Conservation (phyloP, 2,329 filamentous ascomycete genomes). For the Ploettnerulaceae sp. region DNA sequence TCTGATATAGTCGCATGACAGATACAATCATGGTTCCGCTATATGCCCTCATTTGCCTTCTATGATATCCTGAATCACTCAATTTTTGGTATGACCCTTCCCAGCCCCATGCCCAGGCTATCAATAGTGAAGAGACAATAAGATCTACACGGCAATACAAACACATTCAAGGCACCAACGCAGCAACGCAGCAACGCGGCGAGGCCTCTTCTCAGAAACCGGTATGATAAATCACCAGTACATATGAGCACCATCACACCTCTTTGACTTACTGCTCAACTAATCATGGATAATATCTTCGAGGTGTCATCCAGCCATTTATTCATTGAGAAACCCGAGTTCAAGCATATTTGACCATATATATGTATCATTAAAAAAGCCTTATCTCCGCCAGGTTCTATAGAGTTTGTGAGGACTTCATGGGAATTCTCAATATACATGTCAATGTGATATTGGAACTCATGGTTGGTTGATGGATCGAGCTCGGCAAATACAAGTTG, state of each 20-base stretch:
- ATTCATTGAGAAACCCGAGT: constrained; percentile 43
- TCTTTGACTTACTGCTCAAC: background rate
- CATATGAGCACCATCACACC: too few relatives aligned
- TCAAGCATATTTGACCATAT: constrained; percentile 46
- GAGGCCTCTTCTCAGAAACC: constrained; percentile 60
- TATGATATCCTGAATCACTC: constrained; percentile 64
- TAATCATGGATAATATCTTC: constrained; percentile 38
- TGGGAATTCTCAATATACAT: too few relatives aligned
- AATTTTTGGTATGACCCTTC: constrained; percentile 51
- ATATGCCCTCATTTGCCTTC: constrained; percentile 58
- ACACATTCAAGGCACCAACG: constrained; percentile 57
- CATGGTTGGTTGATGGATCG: too few relatives aligned
- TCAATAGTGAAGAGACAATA: too few relatives aligned
- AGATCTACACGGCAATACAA: constrained; percentile 60
- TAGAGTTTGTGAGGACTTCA: too few relatives aligned
- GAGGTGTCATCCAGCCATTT: constrained; percentile 47
- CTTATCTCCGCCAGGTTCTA: too few relatives aligned
- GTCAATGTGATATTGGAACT: too few relatives aligned
- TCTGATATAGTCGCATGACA: too few relatives aligned
- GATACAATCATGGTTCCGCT: constrained; percentile 64
- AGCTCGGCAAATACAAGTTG: too few relatives aligned
- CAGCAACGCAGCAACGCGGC: constrained; percentile 48
- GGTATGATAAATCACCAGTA: constrained; percentile 58
- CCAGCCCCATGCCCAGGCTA: background rate
- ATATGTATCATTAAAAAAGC: too few relatives aligned